These are phyloP conservation scores for Phanerochaete carnosa DNA, from an alignment of 768 basidiomycete genomes.

Conservation along the genomic window DNA sequence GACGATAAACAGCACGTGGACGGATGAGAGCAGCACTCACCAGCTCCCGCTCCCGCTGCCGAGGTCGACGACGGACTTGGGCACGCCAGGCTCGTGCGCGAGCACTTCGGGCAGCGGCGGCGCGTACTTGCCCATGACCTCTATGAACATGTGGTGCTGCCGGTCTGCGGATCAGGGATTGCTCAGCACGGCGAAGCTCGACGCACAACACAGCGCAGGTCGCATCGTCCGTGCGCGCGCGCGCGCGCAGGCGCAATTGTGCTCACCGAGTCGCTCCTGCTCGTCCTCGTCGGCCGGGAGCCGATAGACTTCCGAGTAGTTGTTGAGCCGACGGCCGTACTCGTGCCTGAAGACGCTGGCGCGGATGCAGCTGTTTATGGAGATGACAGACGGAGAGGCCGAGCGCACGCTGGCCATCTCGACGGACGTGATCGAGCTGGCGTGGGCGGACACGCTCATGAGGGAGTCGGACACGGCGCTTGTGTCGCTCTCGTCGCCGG, in stretches of 20 bases:
- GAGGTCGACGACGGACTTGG: constrained; percentile 68
- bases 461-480: constrained; percentile 37
- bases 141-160: constrained; percentile 64
- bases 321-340: constrained; percentile 69
- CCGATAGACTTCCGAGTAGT: constrained; percentile 74
- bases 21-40: constrained; percentile 33
- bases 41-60: constrained; percentile 81
- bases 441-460: constrained; percentile 32
- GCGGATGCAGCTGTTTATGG: constrained; percentile 61
- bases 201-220: too few species aligned
- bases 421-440: constrained; percentile 56
- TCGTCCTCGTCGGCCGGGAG: constrained; percentile 81
- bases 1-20: not conserved
- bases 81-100: constrained; percentile 51
- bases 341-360: constrained; percentile 59
- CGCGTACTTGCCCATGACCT: constrained; percentile 66
- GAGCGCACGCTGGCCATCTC: constrained; percentile 60
- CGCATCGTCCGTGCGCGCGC: too few species aligned
- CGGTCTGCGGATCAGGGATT: constrained; percentile 47
- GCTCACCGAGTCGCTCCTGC: constrained; percentile 61
- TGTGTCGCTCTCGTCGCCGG: constrained; percentile 46
- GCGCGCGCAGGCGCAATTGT: too few species aligned
- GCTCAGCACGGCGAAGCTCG: too few species aligned
- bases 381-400: constrained; percentile 66
- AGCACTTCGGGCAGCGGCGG: constrained; percentile 57